Base-by-base conservation (phyloP, 306 rosid genomes). In the Dryas drummondii region DNA sequence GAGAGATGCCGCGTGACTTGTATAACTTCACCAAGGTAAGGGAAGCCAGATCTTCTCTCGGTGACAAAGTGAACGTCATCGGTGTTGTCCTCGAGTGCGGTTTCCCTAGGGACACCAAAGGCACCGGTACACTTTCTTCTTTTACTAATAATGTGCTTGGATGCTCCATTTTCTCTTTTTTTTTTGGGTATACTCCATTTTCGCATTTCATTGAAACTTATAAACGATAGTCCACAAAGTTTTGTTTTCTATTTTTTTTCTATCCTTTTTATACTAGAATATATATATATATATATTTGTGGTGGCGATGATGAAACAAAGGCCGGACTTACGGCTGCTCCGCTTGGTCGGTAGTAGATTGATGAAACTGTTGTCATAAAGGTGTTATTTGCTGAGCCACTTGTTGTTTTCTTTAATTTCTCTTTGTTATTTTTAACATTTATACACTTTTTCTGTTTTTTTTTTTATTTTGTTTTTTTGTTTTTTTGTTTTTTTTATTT, bases 281-380 rank as follows among this genome's bases (percentile, higher is more conserved):
- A 13, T 62, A 8, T 13, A 45, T 22, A 59, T 76, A 7, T 37
- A 1, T 75, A 45, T 32, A 0, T 41, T 60, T 52, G 37, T 49
- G 22, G 26, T 87, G 93, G 97, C 91, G 26, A 81, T 93, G 98
- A 89, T 76, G 97, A 87, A 71, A 68, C 80, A 93, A 93, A 91
- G 97, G 96, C 97, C 92, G 91, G 92, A 60, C 91, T 85, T 82
- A 93, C 84, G 81, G 97, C 97, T 91, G 91, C 96, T 84, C 79
- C 66, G 68, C 54, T 81, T 71, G 78, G 19, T 63, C 69, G 93
- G 93, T 91, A 89, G 97, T 91, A 91, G 96, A 69, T 57, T 91
- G 94, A 91, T 66, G 93, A 93, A 2, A 45, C 2, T 52, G 62
- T 81, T 72, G 52, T 76, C 70, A 81, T 74, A 22, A 84, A 88